A percentile compares a stretch with the other conserved stretches of the same genome.
phyloP scores from a whole-genome alignment of 2,329 filamentous ascomycete species.

The Acephala macrosclerotiorum region DNA sequence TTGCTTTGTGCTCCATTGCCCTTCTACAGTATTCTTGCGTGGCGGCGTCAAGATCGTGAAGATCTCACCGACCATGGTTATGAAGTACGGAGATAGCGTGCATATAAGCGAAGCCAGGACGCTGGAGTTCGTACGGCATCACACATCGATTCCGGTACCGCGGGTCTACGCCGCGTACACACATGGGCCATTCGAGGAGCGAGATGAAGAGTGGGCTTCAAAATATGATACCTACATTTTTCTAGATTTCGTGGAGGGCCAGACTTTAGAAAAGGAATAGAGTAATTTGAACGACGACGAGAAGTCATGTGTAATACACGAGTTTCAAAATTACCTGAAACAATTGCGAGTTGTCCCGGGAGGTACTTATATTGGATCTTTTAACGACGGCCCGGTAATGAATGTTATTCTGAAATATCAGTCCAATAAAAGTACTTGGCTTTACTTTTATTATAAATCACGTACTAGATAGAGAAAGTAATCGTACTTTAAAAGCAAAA shows the following conservation, averaged over 20 bases:
- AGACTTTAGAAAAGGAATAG: constrained; percentile 23
- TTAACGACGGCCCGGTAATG: constrained; percentile 20
- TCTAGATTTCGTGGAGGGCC: constrained; percentile 22
- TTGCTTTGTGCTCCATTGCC: too few species aligned
- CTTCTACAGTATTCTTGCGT: too few species aligned
- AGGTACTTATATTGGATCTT: constrained; percentile 23
- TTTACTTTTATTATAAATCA: constrained; percentile 13
- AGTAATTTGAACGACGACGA: constrained; percentile 12
- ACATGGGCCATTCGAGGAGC: constrained; percentile 23
- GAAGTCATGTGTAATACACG: constrained; percentile 21
- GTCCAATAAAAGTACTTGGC: constrained; percentile 17
- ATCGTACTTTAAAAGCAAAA: too few species aligned
- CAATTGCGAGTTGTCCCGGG: constrained; percentile 20
- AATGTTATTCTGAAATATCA: constrained; percentile 22
- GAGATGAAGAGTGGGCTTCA: constrained; percentile 16
- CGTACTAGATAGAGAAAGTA: constrained; percentile 14
- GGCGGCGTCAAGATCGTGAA: constrained; percentile 19
- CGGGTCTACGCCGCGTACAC: constrained; percentile 22
- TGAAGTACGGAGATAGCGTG: constrained; percentile 20
- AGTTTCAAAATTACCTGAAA: constrained; percentile 23
- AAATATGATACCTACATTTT: constrained; percentile 26
- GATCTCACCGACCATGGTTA: constrained; percentile 21
- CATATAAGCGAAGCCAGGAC: constrained; percentile 22
- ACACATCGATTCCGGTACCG: constrained; percentile 24
- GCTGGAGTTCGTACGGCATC: constrained; percentile 18